Evolutionary conservation across 805 yeast species (phyloP), one percentile per base, ranked within the genome.

Genomic region (Dipodascus geniculatus): DNA sequence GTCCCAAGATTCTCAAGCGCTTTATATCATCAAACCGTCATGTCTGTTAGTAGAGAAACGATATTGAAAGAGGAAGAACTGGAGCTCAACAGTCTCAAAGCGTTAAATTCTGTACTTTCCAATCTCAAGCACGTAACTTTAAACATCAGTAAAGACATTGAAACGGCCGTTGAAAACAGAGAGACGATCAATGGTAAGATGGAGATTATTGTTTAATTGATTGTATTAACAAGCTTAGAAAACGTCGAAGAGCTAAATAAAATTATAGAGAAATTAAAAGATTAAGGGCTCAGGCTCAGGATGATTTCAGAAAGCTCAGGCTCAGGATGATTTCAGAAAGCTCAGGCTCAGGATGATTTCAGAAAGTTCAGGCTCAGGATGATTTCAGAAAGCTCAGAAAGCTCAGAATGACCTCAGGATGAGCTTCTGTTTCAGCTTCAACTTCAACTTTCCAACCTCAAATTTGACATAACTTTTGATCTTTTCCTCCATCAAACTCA

Each of bases 401-500:
- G 16, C 11, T 11, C 11, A 33, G 22, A 23, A 31, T 17, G 22
- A 42, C 23, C 22, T n/a, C 22, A n/a, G 38, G 53, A n/a, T 24
- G 17, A 20, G 31, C 42, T 28, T 17, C n/a, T 42, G 23, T 23
- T 23, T 38, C 49, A 38, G 22, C 11, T 16, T n/a, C 14, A n/a
- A 14, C 52, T 33, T 22, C 50, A 16, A 9, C 17, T 42, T 11
- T 6, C 8, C n/a, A n/a, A n/a, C n/a, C 6, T 16, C 9, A 11
- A 17, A 38, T 28, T 42, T 49, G 22, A 17, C 44, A 38, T n/a
- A 38, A 38, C 20, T 38, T 42, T 3, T 16, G 51, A 22, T 64
- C 65, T 50, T 62, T 55, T 3, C 71, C 74, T 14, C 72, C 74
- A 38, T 83, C 77, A 51, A 82, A 87, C 58, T 88, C 96, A 48